These are phyloP conservation scores for Penicillium olsonii DNA, from an alignment of 2,329 filamentous ascomycete genomes.

Conservation along the genomic window DNA sequence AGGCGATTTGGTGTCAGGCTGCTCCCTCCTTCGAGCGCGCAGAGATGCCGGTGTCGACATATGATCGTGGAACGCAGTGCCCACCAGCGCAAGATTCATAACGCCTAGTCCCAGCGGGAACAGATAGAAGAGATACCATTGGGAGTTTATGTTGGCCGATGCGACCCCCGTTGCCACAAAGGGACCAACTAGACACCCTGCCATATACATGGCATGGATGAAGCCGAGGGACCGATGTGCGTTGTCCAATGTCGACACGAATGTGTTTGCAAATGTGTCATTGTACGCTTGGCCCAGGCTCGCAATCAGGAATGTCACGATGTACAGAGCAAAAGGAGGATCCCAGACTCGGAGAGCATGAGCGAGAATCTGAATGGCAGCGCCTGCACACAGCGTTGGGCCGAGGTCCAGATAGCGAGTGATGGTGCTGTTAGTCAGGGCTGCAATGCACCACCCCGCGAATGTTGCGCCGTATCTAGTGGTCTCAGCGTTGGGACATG, in stretches of 20 bases:
- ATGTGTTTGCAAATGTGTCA: conserved; percentile 65
- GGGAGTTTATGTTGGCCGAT: conserved; percentile 31
- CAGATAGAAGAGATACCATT: conserved; percentile 60
- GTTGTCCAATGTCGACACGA: conserved; percentile 53
- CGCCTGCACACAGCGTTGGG: conserved; percentile 58
- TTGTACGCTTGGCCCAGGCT: conserved; percentile 64
- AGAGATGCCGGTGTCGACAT: conserved; percentile 4
- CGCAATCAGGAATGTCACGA: conserved; percentile 59
- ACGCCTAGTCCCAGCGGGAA: conserved; percentile 57
- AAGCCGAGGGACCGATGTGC: conserved; percentile 64
- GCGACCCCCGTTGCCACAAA: conserved; percentile 58
- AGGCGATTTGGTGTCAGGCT: conserved; percentile 3
- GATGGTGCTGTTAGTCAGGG: conserved; percentile 53
- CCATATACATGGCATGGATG: conserved; percentile 64
- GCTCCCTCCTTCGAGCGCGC: background rate
- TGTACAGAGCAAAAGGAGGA: conserved; percentile 60
- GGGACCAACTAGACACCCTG: conserved; percentile 59
- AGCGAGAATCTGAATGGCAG: conserved; percentile 50
- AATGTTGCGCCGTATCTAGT: conserved; percentile 59
- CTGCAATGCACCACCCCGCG: conserved; percentile 61
- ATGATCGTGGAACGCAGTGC: conserved; percentile 53
- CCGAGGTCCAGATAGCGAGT: conserved; percentile 57
- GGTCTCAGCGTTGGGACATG: background rate
- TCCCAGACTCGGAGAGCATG: conserved; percentile 58
- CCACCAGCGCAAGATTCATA: conserved; percentile 52